Evolutionary conservation across 805 yeast genomes (phyloP).

Genomic region (Yamadazyma ubonensis): DNA sequence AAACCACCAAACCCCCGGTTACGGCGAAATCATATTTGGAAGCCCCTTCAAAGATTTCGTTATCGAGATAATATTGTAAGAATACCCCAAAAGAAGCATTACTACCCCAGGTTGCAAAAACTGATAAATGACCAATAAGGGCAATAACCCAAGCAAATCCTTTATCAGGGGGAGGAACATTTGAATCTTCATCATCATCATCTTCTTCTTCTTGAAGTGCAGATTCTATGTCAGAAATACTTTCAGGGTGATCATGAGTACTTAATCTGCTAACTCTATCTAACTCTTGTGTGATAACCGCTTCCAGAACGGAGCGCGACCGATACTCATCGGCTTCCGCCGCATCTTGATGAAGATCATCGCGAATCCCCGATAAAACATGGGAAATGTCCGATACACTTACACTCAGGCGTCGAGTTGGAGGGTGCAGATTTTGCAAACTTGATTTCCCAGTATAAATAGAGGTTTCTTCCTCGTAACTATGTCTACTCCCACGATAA

Average conservation of each 20-base stretch:
- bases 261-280: slow-evolving; percentile 16
- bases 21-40: slow-evolving; percentile 48
- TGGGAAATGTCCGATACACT: slow-evolving; percentile 8
- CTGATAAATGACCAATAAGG: slow-evolving; percentile 45
- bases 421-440: neutral
- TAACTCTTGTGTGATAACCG: slow-evolving; percentile 18
- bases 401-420: neutral
- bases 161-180: slow-evolving; percentile 37
- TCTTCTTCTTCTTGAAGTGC: too few relatives aligned
- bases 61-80: slow-evolving; percentile 47
- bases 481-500: neutral
- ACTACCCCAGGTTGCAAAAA: slow-evolving; percentile 56
- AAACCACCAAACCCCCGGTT: slow-evolving; percentile 50
- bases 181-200: neutral
- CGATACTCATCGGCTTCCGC: slow-evolving; percentile 15
- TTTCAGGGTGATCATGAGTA: slow-evolving; percentile 4
- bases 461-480: neutral
- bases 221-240: slow-evolving; percentile 1
- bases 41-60: slow-evolving; percentile 39
- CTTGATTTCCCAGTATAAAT: neutral
- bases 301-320: slow-evolving; percentile 16
- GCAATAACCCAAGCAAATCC: slow-evolving; percentile 56
- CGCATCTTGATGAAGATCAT: slow-evolving; percentile 21
- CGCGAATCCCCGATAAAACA: slow-evolving; percentile 19
- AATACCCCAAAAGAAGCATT: slow-evolving; percentile 60